Evolutionary conservation across 768 basidiomycete genomes (phyloP).

Genomic region (Bullera alba): DNA sequence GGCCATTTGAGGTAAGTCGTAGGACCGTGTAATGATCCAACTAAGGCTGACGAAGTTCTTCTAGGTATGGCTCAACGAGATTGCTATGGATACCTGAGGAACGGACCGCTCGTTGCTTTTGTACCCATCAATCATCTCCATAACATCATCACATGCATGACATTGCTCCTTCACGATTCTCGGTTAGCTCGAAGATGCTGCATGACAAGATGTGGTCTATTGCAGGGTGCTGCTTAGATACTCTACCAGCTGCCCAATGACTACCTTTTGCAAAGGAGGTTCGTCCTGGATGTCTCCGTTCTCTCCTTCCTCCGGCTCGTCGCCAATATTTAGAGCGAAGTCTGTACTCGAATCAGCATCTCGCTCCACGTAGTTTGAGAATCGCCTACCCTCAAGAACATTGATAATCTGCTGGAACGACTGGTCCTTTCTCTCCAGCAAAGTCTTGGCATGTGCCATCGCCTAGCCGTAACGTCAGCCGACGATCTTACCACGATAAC

Average conservation of each 20-base stretch:
- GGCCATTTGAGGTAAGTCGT: too few species aligned
- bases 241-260: slow-evolving; percentile 31
- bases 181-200: too few species aligned
- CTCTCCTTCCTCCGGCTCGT: slow-evolving; percentile 43
- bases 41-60: too few species aligned
- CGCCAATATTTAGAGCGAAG: slow-evolving; percentile 27
- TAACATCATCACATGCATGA: too few species aligned
- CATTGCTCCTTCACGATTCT: too few species aligned
- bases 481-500: background rate
- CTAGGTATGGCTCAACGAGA: too few species aligned
- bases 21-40: too few species aligned
- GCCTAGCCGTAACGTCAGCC: slow-evolving; percentile 53
- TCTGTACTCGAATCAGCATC: slow-evolving; percentile 14
- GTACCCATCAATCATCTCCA: too few species aligned
- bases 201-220: background rate
- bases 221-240: background rate
- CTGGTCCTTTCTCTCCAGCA: slow-evolving; percentile 67
- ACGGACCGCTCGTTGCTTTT: too few species aligned
- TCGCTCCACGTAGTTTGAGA: slow-evolving; percentile 52
- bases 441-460: slow-evolving; percentile 63
- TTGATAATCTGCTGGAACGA: slow-evolving; percentile 63
- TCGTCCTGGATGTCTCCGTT: slow-evolving; percentile 54
- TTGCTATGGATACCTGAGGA: too few species aligned
- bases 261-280: slow-evolving; percentile 48
- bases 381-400: slow-evolving; percentile 60